Conservation (phyloP, 2,329 filamentous ascomycete genomes). For the Xylariaceae sp. region DNA sequence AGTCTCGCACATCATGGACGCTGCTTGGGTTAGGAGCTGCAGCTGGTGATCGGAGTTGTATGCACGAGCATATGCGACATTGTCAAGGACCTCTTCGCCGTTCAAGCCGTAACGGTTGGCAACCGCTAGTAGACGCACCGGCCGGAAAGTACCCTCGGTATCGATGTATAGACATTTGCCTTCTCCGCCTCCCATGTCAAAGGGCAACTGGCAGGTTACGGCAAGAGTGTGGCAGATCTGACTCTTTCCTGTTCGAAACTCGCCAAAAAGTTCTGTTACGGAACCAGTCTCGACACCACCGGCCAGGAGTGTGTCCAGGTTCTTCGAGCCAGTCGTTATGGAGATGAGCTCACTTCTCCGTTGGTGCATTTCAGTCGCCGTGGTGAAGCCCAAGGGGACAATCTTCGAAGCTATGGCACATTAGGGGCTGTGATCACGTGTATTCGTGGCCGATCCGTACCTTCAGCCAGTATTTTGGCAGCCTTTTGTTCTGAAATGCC, state of each 20-base stretch:
- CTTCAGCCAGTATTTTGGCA: slow-evolving; percentile 82
- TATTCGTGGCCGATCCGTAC: slow-evolving; percentile 39
- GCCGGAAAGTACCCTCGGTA: slow-evolving; percentile 94
- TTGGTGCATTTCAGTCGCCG: slow-evolving; percentile 97
- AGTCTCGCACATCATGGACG: slow-evolving; percentile 99
- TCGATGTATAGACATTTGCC: slow-evolving; percentile 99
- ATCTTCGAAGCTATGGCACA: slow-evolving; percentile 71
- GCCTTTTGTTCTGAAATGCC: slow-evolving; percentile 98
- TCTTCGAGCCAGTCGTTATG: slow-evolving; percentile 96
- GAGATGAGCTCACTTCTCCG: slow-evolving; percentile 95
- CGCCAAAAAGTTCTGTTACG: slow-evolving; percentile 96
- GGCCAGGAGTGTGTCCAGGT: slow-evolving; percentile 88
- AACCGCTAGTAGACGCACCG: slow-evolving; percentile 82
- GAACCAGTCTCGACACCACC: slow-evolving; percentile 96
- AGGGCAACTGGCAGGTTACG: slow-evolving; percentile 93
- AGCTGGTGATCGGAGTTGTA: slow-evolving; percentile 99
- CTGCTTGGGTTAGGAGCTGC: slow-evolving; percentile 87
- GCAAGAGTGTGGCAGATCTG: slow-evolving; percentile 98
- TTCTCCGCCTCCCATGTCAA: slow-evolving; percentile 98
- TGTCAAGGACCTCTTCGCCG: slow-evolving; percentile 95
- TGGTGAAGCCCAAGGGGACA: slow-evolving; percentile 98
- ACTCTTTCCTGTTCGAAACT: slow-evolving; percentile 96
- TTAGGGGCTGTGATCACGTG: slow-evolving; percentile 5
- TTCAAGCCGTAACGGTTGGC: slow-evolving; percentile 92
- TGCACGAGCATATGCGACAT: slow-evolving; percentile 93